Conservation (phyloP, 148 eudicot genomes). For the Hydrangea macrophylla region DNA sequence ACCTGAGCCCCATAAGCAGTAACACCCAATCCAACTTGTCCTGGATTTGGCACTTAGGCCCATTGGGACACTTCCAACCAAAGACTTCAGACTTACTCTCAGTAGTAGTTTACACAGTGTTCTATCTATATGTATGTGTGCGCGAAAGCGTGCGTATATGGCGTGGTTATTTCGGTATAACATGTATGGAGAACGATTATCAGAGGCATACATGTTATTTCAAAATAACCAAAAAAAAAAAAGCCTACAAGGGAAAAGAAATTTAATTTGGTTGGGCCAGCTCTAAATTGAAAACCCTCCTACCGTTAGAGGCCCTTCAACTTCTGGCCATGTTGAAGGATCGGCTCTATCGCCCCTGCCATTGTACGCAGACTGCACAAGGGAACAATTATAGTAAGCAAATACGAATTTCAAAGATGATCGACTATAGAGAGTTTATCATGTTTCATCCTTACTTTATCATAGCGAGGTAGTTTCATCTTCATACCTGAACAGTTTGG, state of each 20-base stretch:
- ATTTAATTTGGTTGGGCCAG: too few relatives aligned
- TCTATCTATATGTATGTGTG: too few relatives aligned
- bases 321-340: slow-evolving; percentile 90
- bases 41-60: too few relatives aligned
- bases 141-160: too few relatives aligned
- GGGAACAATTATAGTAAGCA: slow-evolving; percentile 2
- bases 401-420: neutral
- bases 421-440: slow-evolving; percentile 12
- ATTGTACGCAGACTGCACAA: slow-evolving; percentile 79
- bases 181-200: too few relatives aligned
- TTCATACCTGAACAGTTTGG: slow-evolving; percentile 57
- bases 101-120: too few relatives aligned
- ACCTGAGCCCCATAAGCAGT: neutral
- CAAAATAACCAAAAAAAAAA: too few relatives aligned
- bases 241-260: too few relatives aligned
- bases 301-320: slow-evolving; percentile 95
- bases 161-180: too few relatives aligned
- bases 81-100: too few relatives aligned
- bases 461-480: slow-evolving; percentile 90
- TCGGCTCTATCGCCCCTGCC: slow-evolving; percentile 94
- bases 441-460: slow-evolving; percentile 59
- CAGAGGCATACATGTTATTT: too few relatives aligned
- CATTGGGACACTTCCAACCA: neutral
- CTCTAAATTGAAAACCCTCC: slow-evolving; percentile 14
- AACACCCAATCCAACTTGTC: neutral